phyloP scores from a whole-genome alignment of 2,329 filamentous ascomycete species.

The Emergomyces africanus region DNA sequence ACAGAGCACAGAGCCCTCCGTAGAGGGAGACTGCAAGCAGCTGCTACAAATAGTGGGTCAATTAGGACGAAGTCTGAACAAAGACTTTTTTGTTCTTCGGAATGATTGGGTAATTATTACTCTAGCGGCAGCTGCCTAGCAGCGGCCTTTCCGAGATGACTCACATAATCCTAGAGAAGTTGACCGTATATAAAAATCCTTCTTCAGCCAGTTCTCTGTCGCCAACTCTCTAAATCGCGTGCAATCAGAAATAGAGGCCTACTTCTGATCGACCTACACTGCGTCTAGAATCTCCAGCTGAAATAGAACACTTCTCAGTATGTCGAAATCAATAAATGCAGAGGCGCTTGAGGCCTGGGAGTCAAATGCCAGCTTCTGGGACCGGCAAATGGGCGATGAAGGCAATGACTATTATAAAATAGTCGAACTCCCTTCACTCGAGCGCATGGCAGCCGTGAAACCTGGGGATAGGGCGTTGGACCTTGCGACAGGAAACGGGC shows the following conservation, averaged over 20 bases:
- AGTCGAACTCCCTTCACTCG: conserved; percentile 32
- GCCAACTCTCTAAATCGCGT: not conserved
- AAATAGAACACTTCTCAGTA: not conserved
- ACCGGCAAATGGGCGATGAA: conserved; percentile 25
- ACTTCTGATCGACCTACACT: not conserved
- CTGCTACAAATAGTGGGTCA: not conserved
- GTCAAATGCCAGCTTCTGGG: conserved; percentile 32
- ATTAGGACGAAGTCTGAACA: too few species aligned
- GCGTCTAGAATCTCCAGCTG: not conserved
- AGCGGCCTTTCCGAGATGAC: not conserved
- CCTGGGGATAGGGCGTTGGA: conserved; percentile 29
- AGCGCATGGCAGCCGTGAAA: conserved; percentile 21
- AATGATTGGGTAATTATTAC: too few species aligned
- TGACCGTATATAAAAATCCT: not conserved
- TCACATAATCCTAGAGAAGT: not conserved
- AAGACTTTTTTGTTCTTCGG: too few species aligned
- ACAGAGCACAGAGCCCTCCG: too few species aligned
- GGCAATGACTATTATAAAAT: conserved; percentile 36
- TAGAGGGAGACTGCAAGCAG: too few species aligned
- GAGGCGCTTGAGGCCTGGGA: conserved; percentile 23
- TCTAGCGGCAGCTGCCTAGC: too few species aligned
- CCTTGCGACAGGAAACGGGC: conserved; percentile 39
- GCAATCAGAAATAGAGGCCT: not conserved
- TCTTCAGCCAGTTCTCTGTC: not conserved
- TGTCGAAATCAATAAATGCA: not conserved